These are phyloP conservation scores for Geotrichum restrictum DNA, from an alignment of 1,139 yeast species.

Conservation along the genomic window DNA sequence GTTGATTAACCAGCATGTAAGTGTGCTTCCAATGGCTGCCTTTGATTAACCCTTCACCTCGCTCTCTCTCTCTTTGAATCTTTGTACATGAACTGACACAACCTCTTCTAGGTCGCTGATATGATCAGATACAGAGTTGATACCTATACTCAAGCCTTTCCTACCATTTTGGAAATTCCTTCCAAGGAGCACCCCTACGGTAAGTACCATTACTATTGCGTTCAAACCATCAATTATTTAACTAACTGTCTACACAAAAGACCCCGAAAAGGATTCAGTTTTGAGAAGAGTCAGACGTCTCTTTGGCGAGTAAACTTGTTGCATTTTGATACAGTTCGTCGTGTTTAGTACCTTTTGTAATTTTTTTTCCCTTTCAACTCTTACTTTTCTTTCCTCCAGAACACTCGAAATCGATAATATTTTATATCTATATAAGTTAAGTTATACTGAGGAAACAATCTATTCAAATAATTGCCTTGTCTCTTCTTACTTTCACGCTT, in stretches of 20 bases:
- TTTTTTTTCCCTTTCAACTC: slow-evolving; percentile 9
- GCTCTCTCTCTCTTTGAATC: no score
- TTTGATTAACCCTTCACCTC: no score
- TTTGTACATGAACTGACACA: no score
- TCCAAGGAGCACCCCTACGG: slow-evolving; percentile 95
- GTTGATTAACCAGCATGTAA: slow-evolving; percentile 79
- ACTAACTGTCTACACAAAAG: slow-evolving; percentile 31
- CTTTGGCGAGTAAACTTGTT: slow-evolving; percentile 65
- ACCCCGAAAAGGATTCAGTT: slow-evolving; percentile 96
- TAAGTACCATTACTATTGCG: slow-evolving; percentile 22
- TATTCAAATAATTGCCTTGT: slow-evolving; percentile 11
- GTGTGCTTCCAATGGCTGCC: no score
- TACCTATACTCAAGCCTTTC: slow-evolving; percentile 82
- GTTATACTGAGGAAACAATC: background rate
- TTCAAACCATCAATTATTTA: no score
- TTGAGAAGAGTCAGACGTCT: slow-evolving; percentile 89
- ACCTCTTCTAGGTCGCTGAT: slow-evolving; percentile 58
- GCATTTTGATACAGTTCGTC: slow-evolving; percentile 3
- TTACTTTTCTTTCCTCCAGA: background rate
- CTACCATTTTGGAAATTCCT: slow-evolving; percentile 94
- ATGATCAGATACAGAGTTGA: slow-evolving; percentile 80
- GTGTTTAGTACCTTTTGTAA: background rate
- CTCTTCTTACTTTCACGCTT: background rate
- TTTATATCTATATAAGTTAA: no score
- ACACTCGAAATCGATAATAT: background rate